Conservation (phyloP, 2,329 filamentous ascomycete genomes). For the Chaetothyriales sp. region DNA sequence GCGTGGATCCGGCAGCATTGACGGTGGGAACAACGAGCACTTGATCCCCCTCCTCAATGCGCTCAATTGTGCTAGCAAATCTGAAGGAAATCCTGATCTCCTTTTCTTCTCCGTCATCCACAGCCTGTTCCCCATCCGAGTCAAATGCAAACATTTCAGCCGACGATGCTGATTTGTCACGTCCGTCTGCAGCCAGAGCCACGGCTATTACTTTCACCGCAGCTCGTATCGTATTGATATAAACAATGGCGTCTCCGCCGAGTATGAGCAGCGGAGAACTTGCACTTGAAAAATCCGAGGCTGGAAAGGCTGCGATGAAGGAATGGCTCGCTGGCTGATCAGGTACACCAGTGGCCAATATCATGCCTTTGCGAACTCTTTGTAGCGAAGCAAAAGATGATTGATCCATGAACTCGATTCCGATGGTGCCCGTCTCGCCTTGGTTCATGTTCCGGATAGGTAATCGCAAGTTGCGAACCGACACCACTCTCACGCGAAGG, state of each 20-base stretch:
- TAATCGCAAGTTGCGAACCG: constrained; percentile 73
- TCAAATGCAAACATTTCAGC: constrained; percentile 34
- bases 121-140: constrained; percentile 20
- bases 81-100: constrained; percentile 39
- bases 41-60: constrained; percentile 42
- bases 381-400: constrained; percentile 2
- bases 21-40: constrained; percentile 48
- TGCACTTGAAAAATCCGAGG: constrained; percentile 37
- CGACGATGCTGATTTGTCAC: constrained; percentile 17
- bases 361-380: constrained; percentile 19
- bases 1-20: constrained; percentile 36
- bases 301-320: constrained; percentile 49
- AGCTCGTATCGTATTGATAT: constrained; percentile 74
- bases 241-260: constrained; percentile 51
- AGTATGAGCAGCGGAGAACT: constrained; percentile 42
- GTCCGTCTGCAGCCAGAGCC: constrained; percentile 23
- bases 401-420: constrained; percentile 24
- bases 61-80: constrained; percentile 45
- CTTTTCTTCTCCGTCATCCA: constrained; percentile 17
- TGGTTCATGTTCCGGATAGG: constrained; percentile 62
- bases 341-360: constrained; percentile 9
- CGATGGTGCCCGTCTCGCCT: constrained; percentile 82
- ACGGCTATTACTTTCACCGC: constrained; percentile 59
- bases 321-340: constrained; percentile 5
- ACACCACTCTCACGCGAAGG: constrained; percentile 57